Evolutionary conservation across 495 filamentous ascomycete genomes (phyloP).

Genomic region (Staphylotrichum tortipilum): DNA sequence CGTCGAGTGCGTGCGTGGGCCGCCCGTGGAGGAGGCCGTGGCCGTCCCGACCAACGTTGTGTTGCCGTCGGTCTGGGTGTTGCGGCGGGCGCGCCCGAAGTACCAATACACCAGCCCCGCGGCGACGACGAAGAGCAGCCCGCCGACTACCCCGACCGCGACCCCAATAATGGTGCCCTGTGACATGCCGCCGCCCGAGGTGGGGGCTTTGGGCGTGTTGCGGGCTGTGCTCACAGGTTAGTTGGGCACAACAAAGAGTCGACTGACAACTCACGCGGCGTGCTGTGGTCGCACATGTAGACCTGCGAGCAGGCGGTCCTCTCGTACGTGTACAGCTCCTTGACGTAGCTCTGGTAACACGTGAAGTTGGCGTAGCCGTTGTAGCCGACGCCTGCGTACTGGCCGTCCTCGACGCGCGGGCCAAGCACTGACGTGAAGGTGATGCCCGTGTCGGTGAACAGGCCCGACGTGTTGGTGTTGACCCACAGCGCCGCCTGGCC

Average conservation of each 20-base stretch:
- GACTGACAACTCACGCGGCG: constrained; percentile 17
- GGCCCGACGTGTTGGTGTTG: constrained; percentile 24
- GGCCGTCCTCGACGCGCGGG: constrained; percentile 20
- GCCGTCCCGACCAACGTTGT: too few species aligned
- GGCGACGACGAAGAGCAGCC: constrained; percentile 5
- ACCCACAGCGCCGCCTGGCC: constrained; percentile 28
- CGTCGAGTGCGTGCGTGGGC: neutral
- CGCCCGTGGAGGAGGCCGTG: too few species aligned
- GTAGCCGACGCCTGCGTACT: constrained; percentile 28
- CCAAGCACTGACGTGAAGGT: constrained; percentile 27
- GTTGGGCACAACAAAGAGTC: neutral
- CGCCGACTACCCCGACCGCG: constrained; percentile 18
- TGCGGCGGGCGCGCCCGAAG: constrained; percentile 7
- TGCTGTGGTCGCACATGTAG: constrained; percentile 31
- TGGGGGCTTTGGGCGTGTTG: too few species aligned
- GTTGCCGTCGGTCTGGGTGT: too few species aligned
- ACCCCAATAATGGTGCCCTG: constrained; percentile 19
- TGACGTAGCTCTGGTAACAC: constrained; percentile 28
- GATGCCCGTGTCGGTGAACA: constrained; percentile 24
- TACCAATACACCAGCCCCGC: constrained; percentile 11
- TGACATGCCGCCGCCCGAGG: constrained; percentile 4
- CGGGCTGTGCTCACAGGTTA: too few species aligned
- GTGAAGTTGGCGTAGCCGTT: constrained; percentile 31
- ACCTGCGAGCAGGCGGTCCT: constrained; percentile 22
- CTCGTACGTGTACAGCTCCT: constrained; percentile 23